Conservation (phyloP, 1,139 yeast species). For the Citeromyces hawaiiensis region DNA sequence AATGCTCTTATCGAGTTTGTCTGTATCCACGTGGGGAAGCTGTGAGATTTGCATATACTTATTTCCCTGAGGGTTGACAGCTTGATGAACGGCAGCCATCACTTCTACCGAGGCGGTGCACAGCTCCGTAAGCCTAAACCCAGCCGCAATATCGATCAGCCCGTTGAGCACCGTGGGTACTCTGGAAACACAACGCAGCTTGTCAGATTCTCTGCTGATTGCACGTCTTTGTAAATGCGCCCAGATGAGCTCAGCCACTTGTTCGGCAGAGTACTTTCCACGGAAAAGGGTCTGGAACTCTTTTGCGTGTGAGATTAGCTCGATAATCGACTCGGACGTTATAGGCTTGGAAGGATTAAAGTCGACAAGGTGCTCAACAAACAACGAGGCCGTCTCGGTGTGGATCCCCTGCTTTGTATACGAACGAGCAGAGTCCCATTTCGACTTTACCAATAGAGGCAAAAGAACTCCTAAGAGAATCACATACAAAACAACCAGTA, state of each 20-base stretch:
- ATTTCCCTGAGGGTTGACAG: constrained; percentile 40
- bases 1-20: constrained; percentile 26
- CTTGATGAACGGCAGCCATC: constrained; percentile 66
- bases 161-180: constrained; percentile 62
- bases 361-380: constrained; percentile 50
- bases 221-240: constrained; percentile 45
- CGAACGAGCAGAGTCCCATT: constrained; percentile 84
- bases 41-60: constrained; percentile 54
- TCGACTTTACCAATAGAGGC: constrained; percentile 67
- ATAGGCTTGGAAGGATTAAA: constrained; percentile 68
- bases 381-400: constrained; percentile 66
- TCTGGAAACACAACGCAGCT: constrained; percentile 43
- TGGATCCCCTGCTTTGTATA: constrained; percentile 79
- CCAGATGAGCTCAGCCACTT: constrained; percentile 36
- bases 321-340: constrained; percentile 41
- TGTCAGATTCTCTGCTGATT: constrained; percentile 24
- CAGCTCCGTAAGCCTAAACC: constrained; percentile 62
- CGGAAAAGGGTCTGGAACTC: constrained; percentile 38
- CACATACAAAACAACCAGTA: constrained; percentile 53
- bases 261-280: constrained; percentile 24
- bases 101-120: constrained; percentile 51
- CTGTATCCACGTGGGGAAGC: constrained; percentile 50
- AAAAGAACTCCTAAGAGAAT: constrained; percentile 62
- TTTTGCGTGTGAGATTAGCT: constrained; percentile 46
- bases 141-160: constrained; percentile 67